Evolutionary conservation across 179 eudicot species (phyloP), one percentile per base, ranked within the genome.

Genomic region (Beta macrorhiza): DNA sequence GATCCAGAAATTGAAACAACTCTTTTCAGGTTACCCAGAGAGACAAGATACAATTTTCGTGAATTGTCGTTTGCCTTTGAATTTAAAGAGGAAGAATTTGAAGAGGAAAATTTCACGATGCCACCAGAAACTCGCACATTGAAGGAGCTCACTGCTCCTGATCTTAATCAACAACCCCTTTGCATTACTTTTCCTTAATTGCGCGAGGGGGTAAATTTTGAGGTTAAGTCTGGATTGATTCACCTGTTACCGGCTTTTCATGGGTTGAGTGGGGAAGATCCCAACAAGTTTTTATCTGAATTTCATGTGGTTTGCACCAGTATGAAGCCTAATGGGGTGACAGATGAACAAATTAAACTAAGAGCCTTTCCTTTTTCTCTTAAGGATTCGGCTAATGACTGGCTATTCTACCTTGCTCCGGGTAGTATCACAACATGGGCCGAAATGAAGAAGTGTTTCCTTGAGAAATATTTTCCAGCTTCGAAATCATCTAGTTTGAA

Each of bases 301-400:
- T 32, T 32, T 32, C 37, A 22, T 29, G 32, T 65, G 70, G 13
- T 65, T 8, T 20, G 20, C 74, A 0, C 55, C 12, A 13, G 20
- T 8, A 20, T 22, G 4, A 22, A 29, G 37, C 37, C 37, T 32
- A 32, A 32, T 32, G 2, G 37, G 44, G 70, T 65, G 42, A 29
- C 32, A 9, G 37, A 49, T 25, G 76, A 72, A 5, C 76, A 72
- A 16, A 51, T 51, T 4, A 16, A 19, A 25, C 22, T 72, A 6
- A 49, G 76, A 56, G 82, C 77, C 0, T 79, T 79, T 61, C 56
- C 77, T 5, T 72, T 80, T 15, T 55, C 78, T 2, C 65, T 72
- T 1, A 20, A 58, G 10, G 78, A 72, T 73, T 3, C 52, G 1
- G 69, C 83, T 1, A 80, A 80, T 1, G 78, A 72, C 37, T 32